These are phyloP conservation scores for Penicillium fimorum DNA, from an alignment of 495 filamentous ascomycete genomes.

Conservation along the genomic window DNA sequence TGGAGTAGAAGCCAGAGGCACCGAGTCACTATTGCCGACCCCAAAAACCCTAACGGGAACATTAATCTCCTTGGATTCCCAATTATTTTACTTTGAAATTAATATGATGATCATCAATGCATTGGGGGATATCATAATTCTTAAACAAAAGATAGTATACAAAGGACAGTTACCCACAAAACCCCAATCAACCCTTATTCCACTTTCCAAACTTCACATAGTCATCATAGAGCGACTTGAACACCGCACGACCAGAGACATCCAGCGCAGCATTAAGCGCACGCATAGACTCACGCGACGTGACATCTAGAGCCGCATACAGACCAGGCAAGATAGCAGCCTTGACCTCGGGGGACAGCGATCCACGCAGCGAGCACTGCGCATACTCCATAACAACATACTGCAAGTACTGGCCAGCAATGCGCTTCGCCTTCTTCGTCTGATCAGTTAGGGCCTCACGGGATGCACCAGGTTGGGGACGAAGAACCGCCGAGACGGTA, in stretches of 20 bases:
- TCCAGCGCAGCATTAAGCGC: conserved; percentile 70
- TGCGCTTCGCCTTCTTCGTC: conserved; percentile 70
- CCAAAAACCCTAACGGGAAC: not conserved
- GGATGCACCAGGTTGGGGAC: conserved; percentile 37
- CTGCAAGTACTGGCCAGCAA: conserved; percentile 72
- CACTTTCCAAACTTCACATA: conserved; percentile 69
- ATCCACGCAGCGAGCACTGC: conserved; percentile 58
- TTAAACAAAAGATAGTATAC: conserved; percentile 23
- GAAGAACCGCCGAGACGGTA: conserved; percentile 66
- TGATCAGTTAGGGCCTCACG: conserved; percentile 64
- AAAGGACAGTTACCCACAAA: conserved; percentile 7
- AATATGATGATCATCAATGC: conserved; percentile 23
- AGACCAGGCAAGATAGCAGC: conserved; percentile 69
- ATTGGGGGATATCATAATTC: conserved; percentile 35
- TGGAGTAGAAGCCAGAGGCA: not conserved
- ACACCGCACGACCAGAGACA: conserved; percentile 63
- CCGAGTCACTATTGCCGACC: not conserved
- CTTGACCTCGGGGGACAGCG: conserved; percentile 58
- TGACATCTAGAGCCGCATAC: conserved; percentile 68
- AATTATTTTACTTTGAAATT: not conserved
- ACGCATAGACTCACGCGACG: conserved; percentile 60
- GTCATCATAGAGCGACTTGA: conserved; percentile 69
- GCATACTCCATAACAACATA: conserved; percentile 71
- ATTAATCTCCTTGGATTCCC: not conserved
- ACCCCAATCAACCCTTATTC: conserved; percentile 49